A percentile compares a stretch with the other conserved stretches of the same genome.
phyloP scores from a whole-genome alignment of 176 grass and related monocot species.

The Alloteropsis semialata region DNA sequence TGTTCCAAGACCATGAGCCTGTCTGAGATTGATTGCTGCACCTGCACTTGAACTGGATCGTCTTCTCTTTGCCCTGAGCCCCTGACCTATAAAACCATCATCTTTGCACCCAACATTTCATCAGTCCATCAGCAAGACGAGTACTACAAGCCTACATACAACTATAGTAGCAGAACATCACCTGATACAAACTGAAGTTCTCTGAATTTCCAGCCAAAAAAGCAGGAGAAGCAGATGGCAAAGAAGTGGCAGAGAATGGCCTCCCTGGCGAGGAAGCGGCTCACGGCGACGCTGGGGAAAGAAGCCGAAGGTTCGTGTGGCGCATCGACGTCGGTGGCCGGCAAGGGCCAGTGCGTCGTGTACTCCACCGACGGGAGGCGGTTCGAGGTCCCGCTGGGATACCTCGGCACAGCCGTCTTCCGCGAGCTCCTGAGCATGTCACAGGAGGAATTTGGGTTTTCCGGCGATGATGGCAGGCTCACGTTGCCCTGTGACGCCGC shows the following conservation, averaged over 20 bases:
- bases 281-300: neutral
- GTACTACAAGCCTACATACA: neutral
- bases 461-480: neutral
- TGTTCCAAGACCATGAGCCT: neutral
- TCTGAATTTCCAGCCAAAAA: neutral
- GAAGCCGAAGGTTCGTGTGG: neutral
- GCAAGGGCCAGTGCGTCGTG: conserved; percentile 43
- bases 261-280: neutral
- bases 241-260: neutral
- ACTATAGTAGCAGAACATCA: neutral
- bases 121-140: neutral
- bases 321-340: neutral
- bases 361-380: conserved; percentile 36
- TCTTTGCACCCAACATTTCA: neutral
- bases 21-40: too few species aligned
- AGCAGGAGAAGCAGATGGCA: neutral
- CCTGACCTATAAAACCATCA: too few species aligned
- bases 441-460: neutral
- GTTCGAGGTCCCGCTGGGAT: conserved; percentile 49
- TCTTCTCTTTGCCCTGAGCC: too few species aligned
- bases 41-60: too few species aligned
- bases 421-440: conserved; percentile 4
- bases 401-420: conserved; percentile 35
- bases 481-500: neutral
- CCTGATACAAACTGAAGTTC: neutral